phyloP scores from a whole-genome alignment of 495 filamentous ascomycete species.

The Trichoderma gamsii region DNA sequence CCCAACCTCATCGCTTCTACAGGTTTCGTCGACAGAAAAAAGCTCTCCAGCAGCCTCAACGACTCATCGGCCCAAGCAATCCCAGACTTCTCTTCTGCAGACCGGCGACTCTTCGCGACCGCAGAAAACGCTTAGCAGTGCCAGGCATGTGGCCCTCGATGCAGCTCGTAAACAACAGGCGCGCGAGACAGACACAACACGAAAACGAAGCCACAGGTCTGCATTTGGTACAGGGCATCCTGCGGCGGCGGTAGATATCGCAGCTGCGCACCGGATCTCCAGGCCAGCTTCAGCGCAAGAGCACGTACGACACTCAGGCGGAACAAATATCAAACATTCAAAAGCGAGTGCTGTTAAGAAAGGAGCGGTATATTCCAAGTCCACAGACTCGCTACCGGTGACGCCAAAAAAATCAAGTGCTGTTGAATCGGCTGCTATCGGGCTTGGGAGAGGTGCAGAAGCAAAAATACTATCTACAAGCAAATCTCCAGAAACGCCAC shows the following conservation, averaged over 20 bases:
- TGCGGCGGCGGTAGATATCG: neutral
- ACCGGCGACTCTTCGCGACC: conserved; percentile 8
- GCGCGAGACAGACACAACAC: neutral
- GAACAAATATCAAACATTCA: neutral
- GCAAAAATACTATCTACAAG: neutral
- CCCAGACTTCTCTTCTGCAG: neutral
- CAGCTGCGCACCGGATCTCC: no score
- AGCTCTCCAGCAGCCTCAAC: neutral
- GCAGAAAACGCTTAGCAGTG: neutral
- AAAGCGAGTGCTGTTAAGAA: neutral
- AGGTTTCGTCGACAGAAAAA: neutral
- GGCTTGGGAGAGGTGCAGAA: neutral
- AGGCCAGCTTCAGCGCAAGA: neutral
- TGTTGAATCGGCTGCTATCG: no score
- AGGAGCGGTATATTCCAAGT: neutral
- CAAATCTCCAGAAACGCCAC: neutral
- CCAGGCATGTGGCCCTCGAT: neutral
- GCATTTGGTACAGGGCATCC: neutral
- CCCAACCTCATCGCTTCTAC: no score
- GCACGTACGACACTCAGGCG: neutral
- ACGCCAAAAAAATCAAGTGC: neutral
- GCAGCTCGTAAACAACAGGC: neutral
- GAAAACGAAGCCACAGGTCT: neutral
- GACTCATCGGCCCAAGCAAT: neutral
- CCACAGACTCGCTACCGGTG: neutral